These are phyloP conservation scores for Rhodocollybia butyracea DNA, from an alignment of 768 basidiomycete species.

Conservation along the genomic window DNA sequence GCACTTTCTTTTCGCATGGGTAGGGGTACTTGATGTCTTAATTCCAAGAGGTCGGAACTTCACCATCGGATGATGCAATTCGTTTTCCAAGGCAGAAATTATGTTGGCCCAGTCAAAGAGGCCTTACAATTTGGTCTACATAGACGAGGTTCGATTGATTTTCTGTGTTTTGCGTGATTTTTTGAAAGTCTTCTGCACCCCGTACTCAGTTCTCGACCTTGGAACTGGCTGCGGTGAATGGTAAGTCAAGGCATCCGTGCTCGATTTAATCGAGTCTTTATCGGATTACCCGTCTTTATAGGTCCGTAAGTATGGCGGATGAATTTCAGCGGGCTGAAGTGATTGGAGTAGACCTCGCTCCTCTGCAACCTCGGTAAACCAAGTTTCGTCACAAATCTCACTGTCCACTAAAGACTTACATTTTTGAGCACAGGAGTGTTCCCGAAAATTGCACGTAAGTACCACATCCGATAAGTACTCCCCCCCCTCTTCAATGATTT, in stretches of 20 bases:
- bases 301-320: slow-evolving; percentile 74
- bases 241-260: slow-evolving; percentile 28
- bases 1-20: slow-evolving; percentile 1
- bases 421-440: slow-evolving; percentile 42
- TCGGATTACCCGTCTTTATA: slow-evolving; percentile 19
- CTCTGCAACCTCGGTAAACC: slow-evolving; percentile 64
- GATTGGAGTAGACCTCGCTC: slow-evolving; percentile 68
- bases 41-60: slow-evolving; percentile 53
- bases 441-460: slow-evolving; percentile 74
- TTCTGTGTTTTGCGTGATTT: slow-evolving; percentile 2
- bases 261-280: not conserved
- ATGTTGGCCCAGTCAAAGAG: slow-evolving; percentile 61
- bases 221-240: slow-evolving; percentile 67
- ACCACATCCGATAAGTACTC: slow-evolving; percentile 8
- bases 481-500: not conserved
- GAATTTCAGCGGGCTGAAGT: slow-evolving; percentile 67
- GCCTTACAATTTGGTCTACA: slow-evolving; percentile 50
- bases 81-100: slow-evolving; percentile 59
- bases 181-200: slow-evolving; percentile 14
- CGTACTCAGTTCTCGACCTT: slow-evolving; percentile 54
- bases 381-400: not conserved
- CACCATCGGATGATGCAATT: slow-evolving; percentile 68
- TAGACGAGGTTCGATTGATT: slow-evolving; percentile 32
- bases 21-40: slow-evolving; percentile 5
- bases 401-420: not conserved